A percentile compares a stretch with the other conserved stretches of the same genome.
These are phyloP conservation scores for Coemansia sp. DNA, from an alignment of 192 early-diverging fungal genomes.

Conservation along the genomic window DNA sequence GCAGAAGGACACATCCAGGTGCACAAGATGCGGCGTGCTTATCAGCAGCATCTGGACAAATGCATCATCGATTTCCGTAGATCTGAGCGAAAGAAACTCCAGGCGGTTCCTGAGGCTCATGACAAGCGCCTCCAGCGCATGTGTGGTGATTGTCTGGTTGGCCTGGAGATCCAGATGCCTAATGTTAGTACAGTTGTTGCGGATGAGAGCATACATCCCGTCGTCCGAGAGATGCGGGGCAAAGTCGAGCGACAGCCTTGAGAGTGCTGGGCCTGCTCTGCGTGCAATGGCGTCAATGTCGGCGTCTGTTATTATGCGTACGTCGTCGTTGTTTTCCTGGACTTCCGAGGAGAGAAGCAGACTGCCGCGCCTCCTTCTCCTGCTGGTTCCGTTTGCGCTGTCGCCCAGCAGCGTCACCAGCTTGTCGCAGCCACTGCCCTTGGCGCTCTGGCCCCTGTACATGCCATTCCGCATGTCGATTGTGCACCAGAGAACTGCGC, in stretches of 20 bases:
- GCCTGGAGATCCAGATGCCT: constrained; percentile 31
- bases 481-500: constrained; percentile 31
- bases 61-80: constrained; percentile 19
- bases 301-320: background rate
- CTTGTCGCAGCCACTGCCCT: background rate
- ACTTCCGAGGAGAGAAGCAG: background rate
- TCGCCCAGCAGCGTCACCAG: background rate
- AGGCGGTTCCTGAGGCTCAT: constrained; percentile 7
- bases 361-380: background rate
- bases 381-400: background rate
- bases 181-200: constrained; percentile 31
- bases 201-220: constrained; percentile 19
- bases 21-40: constrained; percentile 19
- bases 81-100: constrained; percentile 21
- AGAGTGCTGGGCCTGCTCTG: constrained; percentile 37
- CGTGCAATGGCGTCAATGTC: constrained; percentile 16
- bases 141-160: constrained; percentile 19
- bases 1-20: constrained; percentile 32
- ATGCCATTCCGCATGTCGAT: constrained; percentile 20
- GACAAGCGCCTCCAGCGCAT: constrained; percentile 14
- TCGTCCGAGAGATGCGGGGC: constrained; percentile 22
- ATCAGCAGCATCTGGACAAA: constrained; percentile 20
- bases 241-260: constrained; percentile 21
- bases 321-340: background rate
- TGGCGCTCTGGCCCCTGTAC: background rate